Base-by-base conservation (phyloP, 1,284 basidiomycete species). In the Flammula alnicola region DNA sequence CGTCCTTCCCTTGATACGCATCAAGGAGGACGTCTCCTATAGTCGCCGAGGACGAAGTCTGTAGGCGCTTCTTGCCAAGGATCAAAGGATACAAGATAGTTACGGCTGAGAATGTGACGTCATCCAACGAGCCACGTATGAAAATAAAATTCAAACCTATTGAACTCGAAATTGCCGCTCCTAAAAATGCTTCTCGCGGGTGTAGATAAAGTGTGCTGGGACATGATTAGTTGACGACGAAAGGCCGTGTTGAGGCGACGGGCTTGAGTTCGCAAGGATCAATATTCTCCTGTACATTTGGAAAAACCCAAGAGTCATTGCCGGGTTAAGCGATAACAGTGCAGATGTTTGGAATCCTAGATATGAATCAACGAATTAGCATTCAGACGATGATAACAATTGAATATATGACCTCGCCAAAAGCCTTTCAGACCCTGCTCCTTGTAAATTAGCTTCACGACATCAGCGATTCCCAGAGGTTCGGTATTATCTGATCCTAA, bases 21-120 rank as follows among this genome's bases (percentile, higher is more conserved):
- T 73, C 69, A 17, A 55, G 35, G 8, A 74, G 54, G 3, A 65
- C 63, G 30, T 63, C 54, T 33, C 38, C 40, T 47, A 66, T 57
- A 11, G 62, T 64, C 25, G 55, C 60, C 14, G 55, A 57, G 12
- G 63, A 62, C 0, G 65, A 58, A 0, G 73, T 69, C 54, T 81
- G 79, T 2, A 81, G 67, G 2, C 79, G 74, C 11, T 78, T 81
- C 65, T 84, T 83, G 4, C 79, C 77, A 11, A 83, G 72, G 7
- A 83, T 77, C 14, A 83, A 66, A 0, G 81, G 80, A 58, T 83
- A 84, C 6, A 84, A 63, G 2, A 81, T 52, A 1, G 68, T 60
- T 6, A 74, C 66, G 0, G 80, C 78, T 73, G 16, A 6, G 5
- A 31, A 12, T 12, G 35, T 12, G 14, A 42, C 19, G 26, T 35